Conservation (phyloP, 306 rosid species). For the Pueraria montana region DNA sequence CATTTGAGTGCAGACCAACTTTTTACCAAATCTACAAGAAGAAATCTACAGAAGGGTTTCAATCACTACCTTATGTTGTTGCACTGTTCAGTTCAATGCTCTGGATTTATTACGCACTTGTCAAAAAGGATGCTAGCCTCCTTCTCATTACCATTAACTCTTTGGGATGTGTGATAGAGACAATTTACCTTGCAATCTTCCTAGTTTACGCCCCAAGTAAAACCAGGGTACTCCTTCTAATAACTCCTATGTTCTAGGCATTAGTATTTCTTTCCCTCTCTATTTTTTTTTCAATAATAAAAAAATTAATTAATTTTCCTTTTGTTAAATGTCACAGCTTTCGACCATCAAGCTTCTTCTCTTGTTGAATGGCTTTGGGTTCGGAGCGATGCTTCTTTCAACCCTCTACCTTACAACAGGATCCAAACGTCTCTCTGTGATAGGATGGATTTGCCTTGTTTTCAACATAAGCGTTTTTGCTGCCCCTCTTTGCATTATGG, state of each 20-base stretch:
- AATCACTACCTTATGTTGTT: slow-evolving; percentile 78
- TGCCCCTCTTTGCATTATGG: slow-evolving; percentile 84
- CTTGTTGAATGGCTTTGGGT: slow-evolving; percentile 72
- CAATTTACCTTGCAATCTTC: slow-evolving; percentile 67
- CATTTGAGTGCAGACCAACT: slow-evolving; percentile 71
- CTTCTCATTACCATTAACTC: slow-evolving; percentile 87
- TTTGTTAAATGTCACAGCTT: slow-evolving; percentile 50
- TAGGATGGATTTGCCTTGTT: slow-evolving; percentile 85
- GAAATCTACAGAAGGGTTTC: slow-evolving; percentile 82
- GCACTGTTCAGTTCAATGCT: slow-evolving; percentile 84
- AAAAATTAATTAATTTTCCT: background rate
- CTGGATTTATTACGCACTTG: slow-evolving; percentile 85
- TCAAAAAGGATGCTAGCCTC: slow-evolving; percentile 62
- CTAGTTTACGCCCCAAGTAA: slow-evolving; percentile 71
- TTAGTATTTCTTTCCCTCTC: background rate
- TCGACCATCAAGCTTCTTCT: slow-evolving; percentile 66
- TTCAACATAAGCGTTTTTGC: slow-evolving; percentile 82
- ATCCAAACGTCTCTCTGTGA: slow-evolving; percentile 59
- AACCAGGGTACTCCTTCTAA: slow-evolving; percentile 62
- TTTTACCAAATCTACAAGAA: slow-evolving; percentile 80
- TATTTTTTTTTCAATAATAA: background rate
- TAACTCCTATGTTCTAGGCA: background rate
- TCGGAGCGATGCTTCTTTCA: slow-evolving; percentile 73
- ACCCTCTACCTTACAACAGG: slow-evolving; percentile 68
- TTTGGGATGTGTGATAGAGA: slow-evolving; percentile 74